Percentiles rank a stretch among this genome's conserved stretches.
Conservation (phyloP, 805 yeast species). For the Brettanomyces bruxellensis region DNA sequence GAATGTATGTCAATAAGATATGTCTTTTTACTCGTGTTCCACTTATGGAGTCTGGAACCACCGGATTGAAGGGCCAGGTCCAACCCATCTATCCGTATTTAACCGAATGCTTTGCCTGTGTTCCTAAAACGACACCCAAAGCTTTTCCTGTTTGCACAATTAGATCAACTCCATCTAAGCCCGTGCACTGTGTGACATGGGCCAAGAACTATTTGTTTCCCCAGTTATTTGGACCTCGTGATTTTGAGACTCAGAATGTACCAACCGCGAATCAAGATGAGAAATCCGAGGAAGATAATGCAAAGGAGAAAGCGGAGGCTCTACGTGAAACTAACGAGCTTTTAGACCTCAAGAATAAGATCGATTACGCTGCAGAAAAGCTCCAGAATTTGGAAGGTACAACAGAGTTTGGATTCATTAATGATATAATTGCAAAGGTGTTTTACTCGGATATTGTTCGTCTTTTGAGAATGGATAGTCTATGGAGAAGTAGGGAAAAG, state of each 20-base stretch:
- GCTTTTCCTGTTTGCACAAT: slow-evolving; percentile 95
- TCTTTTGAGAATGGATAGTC: slow-evolving; percentile 55
- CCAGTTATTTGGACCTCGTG: slow-evolving; percentile 51
- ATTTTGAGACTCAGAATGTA: slow-evolving; percentile 14
- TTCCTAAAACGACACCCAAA: slow-evolving; percentile 78
- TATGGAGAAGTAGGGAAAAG: slow-evolving; percentile 65
- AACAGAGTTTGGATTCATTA: slow-evolving; percentile 23
- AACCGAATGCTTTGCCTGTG: slow-evolving; percentile 93
- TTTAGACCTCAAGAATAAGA: slow-evolving; percentile 31
- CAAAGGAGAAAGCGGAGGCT: slow-evolving; percentile 55
- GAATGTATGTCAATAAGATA: slow-evolving; percentile 81
- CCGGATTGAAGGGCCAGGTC: slow-evolving; percentile 90
- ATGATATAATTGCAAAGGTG: slow-evolving; percentile 43
- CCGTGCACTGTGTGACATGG: slow-evolving; percentile 96
- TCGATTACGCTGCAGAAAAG: slow-evolving; percentile 18
- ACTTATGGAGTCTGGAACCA: slow-evolving; percentile 88
- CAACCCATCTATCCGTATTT: slow-evolving; percentile 79
- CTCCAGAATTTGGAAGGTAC: background rate
- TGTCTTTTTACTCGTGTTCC: slow-evolving; percentile 68
- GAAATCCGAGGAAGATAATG: slow-evolving; percentile 46
- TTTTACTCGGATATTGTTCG: slow-evolving; percentile 74
- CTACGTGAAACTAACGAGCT: slow-evolving; percentile 62
- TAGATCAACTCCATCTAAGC: slow-evolving; percentile 92
- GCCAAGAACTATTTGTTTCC: slow-evolving; percentile 84
- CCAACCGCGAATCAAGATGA: background rate